These are phyloP conservation scores for Tulasnella sp. DNA, from an alignment of 768 basidiomycete species.

Conservation along the genomic window DNA sequence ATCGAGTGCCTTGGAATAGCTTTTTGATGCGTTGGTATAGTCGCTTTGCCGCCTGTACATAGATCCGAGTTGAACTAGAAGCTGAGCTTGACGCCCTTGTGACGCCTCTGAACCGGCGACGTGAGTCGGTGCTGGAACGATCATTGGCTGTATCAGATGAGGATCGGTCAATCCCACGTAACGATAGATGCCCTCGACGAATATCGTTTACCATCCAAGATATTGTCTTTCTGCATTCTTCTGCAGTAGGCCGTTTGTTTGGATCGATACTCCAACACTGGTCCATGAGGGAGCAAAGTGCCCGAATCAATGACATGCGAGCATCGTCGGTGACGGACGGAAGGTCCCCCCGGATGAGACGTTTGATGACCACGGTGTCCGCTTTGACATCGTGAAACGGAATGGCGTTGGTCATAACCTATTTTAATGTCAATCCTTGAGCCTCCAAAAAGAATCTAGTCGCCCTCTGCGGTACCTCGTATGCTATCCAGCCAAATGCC, in stretches of 20 bases:
- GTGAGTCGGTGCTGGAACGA: neutral
- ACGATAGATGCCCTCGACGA: no score
- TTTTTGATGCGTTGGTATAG: neutral
- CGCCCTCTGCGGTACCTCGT: no score
- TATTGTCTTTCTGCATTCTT: no score
- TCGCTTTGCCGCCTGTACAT: neutral
- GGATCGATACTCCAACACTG: neutral
- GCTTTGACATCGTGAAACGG: neutral
- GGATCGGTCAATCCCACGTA: no score
- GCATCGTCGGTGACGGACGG: no score
- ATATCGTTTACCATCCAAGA: no score
- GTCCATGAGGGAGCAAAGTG: neutral
- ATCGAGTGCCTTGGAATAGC: neutral
- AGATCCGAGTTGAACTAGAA: neutral
- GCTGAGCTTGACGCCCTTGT: neutral
- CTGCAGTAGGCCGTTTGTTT: neutral
- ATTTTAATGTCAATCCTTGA: no score
- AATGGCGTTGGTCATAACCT: neutral
- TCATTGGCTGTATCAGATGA: neutral
- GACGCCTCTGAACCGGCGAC: neutral
- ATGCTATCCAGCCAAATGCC: no score
- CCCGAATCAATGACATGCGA: neutral
- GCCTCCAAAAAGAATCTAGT: no score
- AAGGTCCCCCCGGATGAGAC: no score
- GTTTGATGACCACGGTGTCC: neutral